Percentiles rank a stretch among this genome's conserved stretches.
phyloP scores from a whole-genome alignment of 2,329 filamentous ascomycete species.

The Fusarium graminum region DNA sequence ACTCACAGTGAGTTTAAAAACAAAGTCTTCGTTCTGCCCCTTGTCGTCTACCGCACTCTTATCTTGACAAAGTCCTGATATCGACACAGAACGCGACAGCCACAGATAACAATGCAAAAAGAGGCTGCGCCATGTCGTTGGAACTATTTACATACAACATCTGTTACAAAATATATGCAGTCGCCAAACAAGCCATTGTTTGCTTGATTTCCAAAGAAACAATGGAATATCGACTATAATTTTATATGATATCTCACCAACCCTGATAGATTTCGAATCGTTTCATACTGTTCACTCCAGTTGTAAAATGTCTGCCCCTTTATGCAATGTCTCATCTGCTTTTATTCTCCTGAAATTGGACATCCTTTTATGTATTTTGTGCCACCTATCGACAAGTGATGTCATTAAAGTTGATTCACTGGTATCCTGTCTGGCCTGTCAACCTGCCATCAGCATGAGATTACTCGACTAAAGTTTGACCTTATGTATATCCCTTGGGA shows the following conservation, averaged over 20 bases:
- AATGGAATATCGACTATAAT: neutral
- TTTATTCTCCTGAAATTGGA: neutral
- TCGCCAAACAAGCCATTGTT: neutral
- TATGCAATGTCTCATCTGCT: neutral
- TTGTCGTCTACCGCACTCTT: too few species aligned
- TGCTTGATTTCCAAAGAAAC: neutral
- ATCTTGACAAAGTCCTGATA: too few species aligned
- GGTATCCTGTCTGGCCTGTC: too few species aligned
- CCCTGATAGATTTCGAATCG: neutral
- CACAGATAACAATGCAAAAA: neutral
- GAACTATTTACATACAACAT: neutral
- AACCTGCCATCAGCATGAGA: too few species aligned
- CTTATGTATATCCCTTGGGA: too few species aligned
- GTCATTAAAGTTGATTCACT: too few species aligned
- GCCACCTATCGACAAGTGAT: too few species aligned
- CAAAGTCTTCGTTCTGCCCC: too few species aligned
- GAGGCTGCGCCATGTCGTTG: neutral
- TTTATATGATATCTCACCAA: neutral
- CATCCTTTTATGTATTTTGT: too few species aligned
- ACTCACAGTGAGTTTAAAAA: neutral
- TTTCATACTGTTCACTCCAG: neutral
- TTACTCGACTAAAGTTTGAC: too few species aligned
- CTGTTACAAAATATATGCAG: neutral
- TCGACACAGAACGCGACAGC: neutral
- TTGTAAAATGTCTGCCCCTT: accelerated